Conservation (phyloP, 345 rosid genomes). For the Clarkia xantiana region DNA sequence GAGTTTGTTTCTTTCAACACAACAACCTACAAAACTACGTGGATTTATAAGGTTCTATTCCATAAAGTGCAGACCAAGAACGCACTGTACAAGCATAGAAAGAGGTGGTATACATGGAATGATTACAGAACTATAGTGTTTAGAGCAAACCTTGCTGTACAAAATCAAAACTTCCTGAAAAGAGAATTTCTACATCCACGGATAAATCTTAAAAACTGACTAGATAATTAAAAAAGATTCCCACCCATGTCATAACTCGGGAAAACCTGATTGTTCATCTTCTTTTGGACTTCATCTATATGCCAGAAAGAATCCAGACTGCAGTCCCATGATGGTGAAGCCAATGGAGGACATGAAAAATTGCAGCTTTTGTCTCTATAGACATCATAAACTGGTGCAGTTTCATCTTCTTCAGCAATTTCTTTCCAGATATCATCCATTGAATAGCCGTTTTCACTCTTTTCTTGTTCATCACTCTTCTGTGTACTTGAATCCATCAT, state of each 20-base stretch:
- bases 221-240: conserved; percentile 28
- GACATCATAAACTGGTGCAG: conserved; percentile 36
- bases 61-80: too few species aligned
- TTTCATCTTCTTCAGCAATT: conserved; percentile 38
- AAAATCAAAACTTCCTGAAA: too few species aligned
- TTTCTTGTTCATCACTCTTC: conserved; percentile 24
- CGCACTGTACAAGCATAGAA: too few species aligned
- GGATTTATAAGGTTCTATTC: too few species aligned
- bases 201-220: conserved; percentile 36
- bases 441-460: conserved; percentile 30
- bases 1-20: too few species aligned
- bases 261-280: conserved; percentile 28
- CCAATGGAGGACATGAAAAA: conserved; percentile 32
- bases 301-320: conserved; percentile 53
- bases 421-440: conserved; percentile 96
- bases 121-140: too few species aligned
- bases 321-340: conserved; percentile 53
- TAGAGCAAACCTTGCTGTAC: too few species aligned
- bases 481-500: conserved; percentile 11
- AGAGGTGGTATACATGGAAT: too few species aligned
- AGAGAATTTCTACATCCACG: conserved; percentile 15
- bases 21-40: too few species aligned
- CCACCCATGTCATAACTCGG: conserved; percentile 21
- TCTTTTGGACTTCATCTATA: conserved; percentile 43
- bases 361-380: conserved; percentile 31